Evolutionary conservation across 2,329 filamentous ascomycete species (phyloP).

Genomic region (Hortaea werneckii): DNA sequence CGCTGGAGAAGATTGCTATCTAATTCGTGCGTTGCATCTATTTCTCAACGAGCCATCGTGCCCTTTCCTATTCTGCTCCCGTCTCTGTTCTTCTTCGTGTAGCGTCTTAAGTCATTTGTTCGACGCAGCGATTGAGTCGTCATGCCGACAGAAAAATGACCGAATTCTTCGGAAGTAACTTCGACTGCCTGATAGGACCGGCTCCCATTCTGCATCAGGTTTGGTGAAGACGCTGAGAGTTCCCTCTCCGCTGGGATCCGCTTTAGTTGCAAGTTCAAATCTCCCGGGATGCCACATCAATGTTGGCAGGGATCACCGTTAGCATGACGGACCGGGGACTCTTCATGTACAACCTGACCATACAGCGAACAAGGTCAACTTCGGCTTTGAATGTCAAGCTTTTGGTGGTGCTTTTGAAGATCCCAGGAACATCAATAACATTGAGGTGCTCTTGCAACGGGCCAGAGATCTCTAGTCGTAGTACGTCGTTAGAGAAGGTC

Average conservation of each 20-base stretch:
- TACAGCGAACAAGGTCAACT: slow-evolving; percentile 27
- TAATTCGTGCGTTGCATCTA: too few relatives aligned
- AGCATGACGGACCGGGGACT: slow-evolving; percentile 33
- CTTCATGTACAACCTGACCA: slow-evolving; percentile 32
- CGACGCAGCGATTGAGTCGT: too few relatives aligned
- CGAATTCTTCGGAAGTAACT: too few relatives aligned
- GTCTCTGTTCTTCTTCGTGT: too few relatives aligned
- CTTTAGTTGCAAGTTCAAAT: slow-evolving; percentile 34
- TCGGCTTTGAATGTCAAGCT: slow-evolving; percentile 29
- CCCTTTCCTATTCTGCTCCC: too few relatives aligned
- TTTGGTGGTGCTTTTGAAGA: slow-evolving; percentile 25
- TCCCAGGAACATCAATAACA: slow-evolving; percentile 23
- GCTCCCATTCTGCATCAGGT: too few relatives aligned
- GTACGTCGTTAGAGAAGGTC: slow-evolving; percentile 21
- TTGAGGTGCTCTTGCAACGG: slow-evolving; percentile 19
- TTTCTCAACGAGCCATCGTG: too few relatives aligned
- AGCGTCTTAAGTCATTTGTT: too few relatives aligned
- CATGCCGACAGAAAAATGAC: too few relatives aligned
- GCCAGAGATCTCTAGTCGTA: slow-evolving; percentile 20
- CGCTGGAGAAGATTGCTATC: too few relatives aligned
- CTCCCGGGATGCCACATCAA: slow-evolving; percentile 37
- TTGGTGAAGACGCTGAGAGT: slow-evolving; percentile 31
- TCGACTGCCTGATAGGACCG: too few relatives aligned
- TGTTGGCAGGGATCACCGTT: slow-evolving; percentile 33
- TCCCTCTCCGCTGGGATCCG: slow-evolving; percentile 23